A percentile compares a stretch with the other conserved stretches of the same genome.
Conservation (phyloP, 2,329 filamentous ascomycete species). For the Penicillium sp. region DNA sequence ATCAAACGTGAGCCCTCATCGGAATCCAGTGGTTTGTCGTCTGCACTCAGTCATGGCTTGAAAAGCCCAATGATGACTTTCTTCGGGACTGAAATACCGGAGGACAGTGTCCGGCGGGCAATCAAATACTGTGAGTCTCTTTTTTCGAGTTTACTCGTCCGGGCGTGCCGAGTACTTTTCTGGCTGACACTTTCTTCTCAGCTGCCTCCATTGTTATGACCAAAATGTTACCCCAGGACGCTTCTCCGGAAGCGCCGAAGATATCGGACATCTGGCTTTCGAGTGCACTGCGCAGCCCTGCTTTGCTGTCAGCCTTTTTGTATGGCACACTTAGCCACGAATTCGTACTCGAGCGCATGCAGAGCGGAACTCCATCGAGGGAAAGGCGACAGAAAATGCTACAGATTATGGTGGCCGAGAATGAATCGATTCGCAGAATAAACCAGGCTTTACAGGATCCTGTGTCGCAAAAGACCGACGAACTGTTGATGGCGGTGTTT, state of each 20-base stretch:
- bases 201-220: slow-evolving; percentile 14
- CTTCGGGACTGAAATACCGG: slow-evolving; percentile 12
- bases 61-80: slow-evolving; percentile 10
- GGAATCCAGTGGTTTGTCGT: slow-evolving; percentile 1
- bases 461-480: slow-evolving; percentile 18
- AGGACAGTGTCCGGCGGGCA: slow-evolving; percentile 11
- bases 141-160: neutral
- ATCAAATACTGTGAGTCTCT: slow-evolving; percentile 12
- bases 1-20: neutral
- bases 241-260: neutral
- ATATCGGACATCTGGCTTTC: slow-evolving; percentile 15
- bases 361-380: slow-evolving; percentile 9
- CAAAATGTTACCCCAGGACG: slow-evolving; percentile 12
- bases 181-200: neutral
- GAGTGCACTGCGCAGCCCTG: slow-evolving; percentile 10
- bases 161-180: neutral
- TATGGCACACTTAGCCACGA: slow-evolving; percentile 16
- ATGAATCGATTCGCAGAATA: slow-evolving; percentile 21
- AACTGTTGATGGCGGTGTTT: slow-evolving; percentile 22
- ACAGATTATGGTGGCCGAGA: slow-evolving; percentile 16
- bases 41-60: slow-evolving; percentile 8
- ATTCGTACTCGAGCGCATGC: slow-evolving; percentile 13
- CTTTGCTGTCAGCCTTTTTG: slow-evolving; percentile 12
- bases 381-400: slow-evolving; percentile 12
- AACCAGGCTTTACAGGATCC: slow-evolving; percentile 20